Evolutionary conservation across 2,329 filamentous ascomycete species (phyloP).

Genomic region (Fusarium sp.): DNA sequence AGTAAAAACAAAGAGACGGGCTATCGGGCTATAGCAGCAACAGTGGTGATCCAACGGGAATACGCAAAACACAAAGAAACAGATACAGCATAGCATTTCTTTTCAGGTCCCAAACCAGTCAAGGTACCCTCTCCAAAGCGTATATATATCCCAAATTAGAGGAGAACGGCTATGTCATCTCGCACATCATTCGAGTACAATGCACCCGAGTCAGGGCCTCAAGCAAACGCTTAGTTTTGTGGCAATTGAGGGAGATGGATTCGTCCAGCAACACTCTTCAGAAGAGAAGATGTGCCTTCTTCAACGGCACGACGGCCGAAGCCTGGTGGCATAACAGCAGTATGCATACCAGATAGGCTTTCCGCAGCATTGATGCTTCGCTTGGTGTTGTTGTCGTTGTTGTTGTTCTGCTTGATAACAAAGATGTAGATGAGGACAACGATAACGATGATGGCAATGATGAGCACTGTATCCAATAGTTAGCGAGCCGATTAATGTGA

Average conservation of each 20-base stretch:
- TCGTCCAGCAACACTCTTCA: slow-evolving; percentile 35
- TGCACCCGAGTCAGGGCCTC: neutral
- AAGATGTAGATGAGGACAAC: slow-evolving; percentile 62
- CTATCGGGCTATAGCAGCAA: slow-evolving; percentile 33
- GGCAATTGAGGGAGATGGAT: slow-evolving; percentile 43
- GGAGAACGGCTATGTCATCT: neutral
- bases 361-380: slow-evolving; percentile 45
- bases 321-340: slow-evolving; percentile 31
- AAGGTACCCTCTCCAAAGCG: neutral
- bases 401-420: slow-evolving; percentile 50
- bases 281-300: slow-evolving; percentile 15
- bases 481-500: slow-evolving; percentile 33
- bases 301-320: slow-evolving; percentile 29
- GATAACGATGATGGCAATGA: slow-evolving; percentile 64
- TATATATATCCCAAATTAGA: slow-evolving; percentile 6
- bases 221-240: slow-evolving; percentile 25
- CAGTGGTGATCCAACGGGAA: slow-evolving; percentile 31
- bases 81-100: slow-evolving; percentile 15
- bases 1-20: slow-evolving; percentile 23
- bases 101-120: slow-evolving; percentile 16
- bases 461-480: slow-evolving; percentile 56
- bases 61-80: slow-evolving; percentile 34
- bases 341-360: slow-evolving; percentile 41
- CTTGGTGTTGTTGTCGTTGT: slow-evolving; percentile 47
- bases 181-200: neutral